These are phyloP conservation scores for Amanita brunnescens DNA, from an alignment of 768 basidiomycete species.

Conservation along the genomic window DNA sequence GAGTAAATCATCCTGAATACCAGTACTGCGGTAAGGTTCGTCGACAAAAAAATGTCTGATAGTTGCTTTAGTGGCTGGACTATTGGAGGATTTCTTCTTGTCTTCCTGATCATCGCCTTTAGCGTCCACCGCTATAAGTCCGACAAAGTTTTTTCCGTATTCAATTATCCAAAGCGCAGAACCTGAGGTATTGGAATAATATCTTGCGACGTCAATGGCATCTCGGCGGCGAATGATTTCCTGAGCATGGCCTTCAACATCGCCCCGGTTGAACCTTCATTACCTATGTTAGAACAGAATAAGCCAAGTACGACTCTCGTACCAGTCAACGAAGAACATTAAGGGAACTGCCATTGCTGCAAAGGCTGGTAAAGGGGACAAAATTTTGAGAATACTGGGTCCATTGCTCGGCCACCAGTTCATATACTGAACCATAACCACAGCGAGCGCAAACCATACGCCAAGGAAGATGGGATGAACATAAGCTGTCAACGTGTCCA, in stretches of 20 bases:
- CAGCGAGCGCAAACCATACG: conserved; percentile 54
- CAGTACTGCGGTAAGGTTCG: conserved; percentile 46
- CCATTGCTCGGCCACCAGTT: conserved; percentile 56
- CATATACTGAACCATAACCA: conserved; percentile 49
- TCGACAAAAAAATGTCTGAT: conserved; percentile 75
- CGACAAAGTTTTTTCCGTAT: conserved; percentile 47
- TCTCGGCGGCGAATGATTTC: conserved; percentile 48
- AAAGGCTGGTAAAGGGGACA: conserved; percentile 58
- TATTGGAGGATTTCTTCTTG: conserved; percentile 15
- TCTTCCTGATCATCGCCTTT: conserved; percentile 30
- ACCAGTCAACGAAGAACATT: conserved; percentile 69
- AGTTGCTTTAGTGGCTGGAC: conserved; percentile 37
- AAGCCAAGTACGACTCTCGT: conserved; percentile 10
- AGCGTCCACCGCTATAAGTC: conserved; percentile 65
- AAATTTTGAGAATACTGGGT: conserved; percentile 38
- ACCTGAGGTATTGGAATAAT: conserved; percentile 53
- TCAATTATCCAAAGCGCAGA: conserved; percentile 71
- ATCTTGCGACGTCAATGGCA: conserved; percentile 37
- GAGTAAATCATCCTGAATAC: conserved; percentile 60
- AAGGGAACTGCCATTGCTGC: conserved; percentile 54
- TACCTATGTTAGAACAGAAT: background rate
- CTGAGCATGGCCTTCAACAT: conserved; percentile 49
- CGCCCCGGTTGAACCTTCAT: conserved; percentile 59
- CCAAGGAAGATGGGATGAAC: conserved; percentile 49
- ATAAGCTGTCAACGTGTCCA: conserved; percentile 31